These are phyloP conservation scores for Ascochyta rabiei DNA, from an alignment of 2,329 filamentous ascomycete species.

Conservation along the genomic window DNA sequence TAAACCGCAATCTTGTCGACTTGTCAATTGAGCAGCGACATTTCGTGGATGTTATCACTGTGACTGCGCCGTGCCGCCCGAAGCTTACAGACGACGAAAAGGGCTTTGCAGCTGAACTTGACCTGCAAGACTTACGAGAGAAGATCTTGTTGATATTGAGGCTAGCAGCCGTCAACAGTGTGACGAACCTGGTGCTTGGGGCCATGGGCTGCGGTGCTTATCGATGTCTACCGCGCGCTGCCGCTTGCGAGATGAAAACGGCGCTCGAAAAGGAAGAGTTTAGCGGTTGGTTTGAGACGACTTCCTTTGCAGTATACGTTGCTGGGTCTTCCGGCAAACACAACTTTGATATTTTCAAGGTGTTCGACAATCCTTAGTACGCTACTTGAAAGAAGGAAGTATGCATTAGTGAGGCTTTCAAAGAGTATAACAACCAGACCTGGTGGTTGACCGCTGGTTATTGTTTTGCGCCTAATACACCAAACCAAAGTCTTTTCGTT, in stretches of 20 bases:
- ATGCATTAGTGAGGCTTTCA: not conserved
- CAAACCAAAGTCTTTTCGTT: too few relatives aligned
- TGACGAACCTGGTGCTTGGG: conserved; percentile 28
- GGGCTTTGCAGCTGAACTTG: conserved; percentile 14
- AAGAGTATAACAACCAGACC: too few relatives aligned
- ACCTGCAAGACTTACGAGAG: conserved; percentile 21
- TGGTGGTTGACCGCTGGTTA: too few relatives aligned
- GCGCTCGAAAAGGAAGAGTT: conserved; percentile 25
- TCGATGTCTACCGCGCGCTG: conserved; percentile 23
- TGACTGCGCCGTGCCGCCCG: conserved; percentile 25
- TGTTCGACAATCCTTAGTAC: conserved; percentile 1
- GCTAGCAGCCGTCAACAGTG: conserved; percentile 21
- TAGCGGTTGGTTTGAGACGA: conserved; percentile 26
- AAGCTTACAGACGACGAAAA: conserved; percentile 8
- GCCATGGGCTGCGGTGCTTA: conserved; percentile 36
- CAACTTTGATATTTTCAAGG: conserved; percentile 18
- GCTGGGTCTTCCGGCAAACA: conserved; percentile 16
- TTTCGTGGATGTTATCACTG: conserved; percentile 26
- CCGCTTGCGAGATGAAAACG: conserved; percentile 28
- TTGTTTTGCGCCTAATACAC: too few relatives aligned
- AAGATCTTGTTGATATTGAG: conserved; percentile 28
- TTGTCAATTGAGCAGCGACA: conserved; percentile 15
- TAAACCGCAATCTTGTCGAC: conserved; percentile 23
- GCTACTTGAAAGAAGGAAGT: not conserved
- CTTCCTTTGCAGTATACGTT: conserved; percentile 28